phyloP scores from a whole-genome alignment of 2,329 filamentous ascomycete species.

The Coniochaeta sp. region DNA sequence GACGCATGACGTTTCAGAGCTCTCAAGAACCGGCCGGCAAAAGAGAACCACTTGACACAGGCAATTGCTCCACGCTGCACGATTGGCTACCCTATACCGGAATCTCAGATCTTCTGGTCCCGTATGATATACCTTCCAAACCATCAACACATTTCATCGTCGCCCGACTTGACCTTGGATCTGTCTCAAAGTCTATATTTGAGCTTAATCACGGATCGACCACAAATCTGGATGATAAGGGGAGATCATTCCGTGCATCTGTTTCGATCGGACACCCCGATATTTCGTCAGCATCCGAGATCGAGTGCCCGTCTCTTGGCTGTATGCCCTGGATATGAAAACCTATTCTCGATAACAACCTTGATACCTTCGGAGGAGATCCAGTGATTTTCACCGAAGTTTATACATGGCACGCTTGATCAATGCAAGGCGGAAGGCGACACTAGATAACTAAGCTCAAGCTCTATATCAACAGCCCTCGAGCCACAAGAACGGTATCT shows the following conservation, averaged over 20 bases:
- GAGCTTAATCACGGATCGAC: not conserved
- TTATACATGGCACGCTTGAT: not conserved
- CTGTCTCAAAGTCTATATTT: not conserved
- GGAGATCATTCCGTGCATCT: not conserved
- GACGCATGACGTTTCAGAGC: slow-evolving; percentile 2
- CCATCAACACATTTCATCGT: not conserved
- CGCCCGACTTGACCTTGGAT: not conserved
- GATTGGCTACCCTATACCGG: no score
- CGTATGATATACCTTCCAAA: no score
- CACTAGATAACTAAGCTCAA: not conserved
- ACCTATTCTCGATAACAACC: not conserved
- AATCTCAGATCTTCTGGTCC: not conserved
- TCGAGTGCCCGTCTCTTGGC: not conserved
- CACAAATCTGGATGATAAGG: not conserved
- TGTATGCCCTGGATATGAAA: not conserved
- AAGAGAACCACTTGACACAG: slow-evolving; percentile 1
- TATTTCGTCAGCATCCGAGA: no score
- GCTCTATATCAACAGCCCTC: not conserved
- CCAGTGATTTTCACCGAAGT: not conserved
- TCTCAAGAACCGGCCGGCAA: not conserved
- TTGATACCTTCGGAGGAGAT: not conserved
- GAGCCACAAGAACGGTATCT: not conserved
- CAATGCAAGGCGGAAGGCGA: not conserved
- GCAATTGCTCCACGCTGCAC: not conserved
- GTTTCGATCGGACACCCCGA: not conserved